These are phyloP conservation scores for Diutina mesorugosa DNA, from an alignment of 1,139 yeast genomes.

Conservation along the genomic window DNA sequence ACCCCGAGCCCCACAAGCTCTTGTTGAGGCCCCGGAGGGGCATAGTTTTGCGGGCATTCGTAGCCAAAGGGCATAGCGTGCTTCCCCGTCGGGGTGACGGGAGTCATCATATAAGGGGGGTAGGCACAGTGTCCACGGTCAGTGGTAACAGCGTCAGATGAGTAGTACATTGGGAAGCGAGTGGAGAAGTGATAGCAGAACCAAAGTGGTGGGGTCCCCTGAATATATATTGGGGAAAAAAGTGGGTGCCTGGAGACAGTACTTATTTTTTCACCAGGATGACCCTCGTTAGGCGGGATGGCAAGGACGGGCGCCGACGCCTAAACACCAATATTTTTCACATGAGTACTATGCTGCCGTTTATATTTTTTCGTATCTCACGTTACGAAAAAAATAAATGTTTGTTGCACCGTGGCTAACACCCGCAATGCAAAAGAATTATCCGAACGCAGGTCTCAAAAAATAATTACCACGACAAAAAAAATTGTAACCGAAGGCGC, in stretches of 20 bases:
- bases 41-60: not conserved
- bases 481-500: not conserved
- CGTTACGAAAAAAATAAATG: not conserved
- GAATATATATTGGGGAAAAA: not conserved
- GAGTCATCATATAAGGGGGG: slow-evolving; percentile 1
- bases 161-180: not conserved
- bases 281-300: not conserved
- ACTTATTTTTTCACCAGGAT: not conserved
- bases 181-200: not conserved
- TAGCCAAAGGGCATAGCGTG: not conserved
- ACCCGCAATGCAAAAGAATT: not conserved
- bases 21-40: not conserved
- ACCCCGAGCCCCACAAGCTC: not conserved
- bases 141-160: not conserved
- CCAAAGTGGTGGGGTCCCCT: not conserved
- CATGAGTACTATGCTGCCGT: not conserved
- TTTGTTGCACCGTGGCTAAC: not conserved
- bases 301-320: not conserved
- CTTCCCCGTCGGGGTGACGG: not conserved
- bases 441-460: not conserved
- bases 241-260: not conserved
- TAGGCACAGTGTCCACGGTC: not conserved
- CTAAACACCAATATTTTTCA: not conserved
- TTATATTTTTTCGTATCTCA: not conserved
- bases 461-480: not conserved